Evolutionary conservation across 805 yeast genomes (phyloP).

Genomic region (Ogataea henricii): DNA sequence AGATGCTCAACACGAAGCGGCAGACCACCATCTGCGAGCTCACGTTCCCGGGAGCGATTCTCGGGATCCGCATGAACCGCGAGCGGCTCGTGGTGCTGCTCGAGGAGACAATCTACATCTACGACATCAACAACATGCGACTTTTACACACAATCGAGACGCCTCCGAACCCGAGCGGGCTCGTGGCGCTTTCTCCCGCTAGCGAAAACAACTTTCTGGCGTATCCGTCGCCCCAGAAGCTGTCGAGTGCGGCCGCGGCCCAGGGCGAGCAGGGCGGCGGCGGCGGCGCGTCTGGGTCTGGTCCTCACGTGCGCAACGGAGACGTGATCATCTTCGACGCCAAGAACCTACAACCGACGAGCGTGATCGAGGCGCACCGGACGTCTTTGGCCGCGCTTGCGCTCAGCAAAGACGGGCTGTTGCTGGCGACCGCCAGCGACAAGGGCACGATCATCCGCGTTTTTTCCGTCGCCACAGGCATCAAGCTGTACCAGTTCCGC

Average conservation of each 20-base stretch:
- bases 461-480: constrained; percentile 73
- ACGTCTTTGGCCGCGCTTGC: constrained; percentile 72
- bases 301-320: constrained; percentile 48
- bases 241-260: constrained; percentile 20
- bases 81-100: constrained; percentile 80
- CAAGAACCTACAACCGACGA: constrained; percentile 71
- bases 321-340: constrained; percentile 85
- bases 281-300: not conserved
- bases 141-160: constrained; percentile 74
- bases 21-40: constrained; percentile 78
- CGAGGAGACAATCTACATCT: constrained; percentile 81
- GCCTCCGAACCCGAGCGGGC: constrained; percentile 56
- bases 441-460: constrained; percentile 90
- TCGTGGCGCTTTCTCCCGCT: constrained; percentile 61
- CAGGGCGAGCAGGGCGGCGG: not conserved
- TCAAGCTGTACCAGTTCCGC: constrained; percentile 73
- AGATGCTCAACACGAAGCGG: constrained; percentile 78
- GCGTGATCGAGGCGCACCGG: constrained; percentile 89
- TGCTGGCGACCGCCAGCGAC: constrained; percentile 88
- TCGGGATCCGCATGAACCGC: constrained; percentile 78
- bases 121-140: constrained; percentile 88
- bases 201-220: constrained; percentile 59
- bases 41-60: constrained; percentile 79
- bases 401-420: constrained; percentile 72
- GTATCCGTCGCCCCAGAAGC: constrained; percentile 76